phyloP scores from a whole-genome alignment of 305 asterid genomes.

The Fraxinus velutina region DNA sequence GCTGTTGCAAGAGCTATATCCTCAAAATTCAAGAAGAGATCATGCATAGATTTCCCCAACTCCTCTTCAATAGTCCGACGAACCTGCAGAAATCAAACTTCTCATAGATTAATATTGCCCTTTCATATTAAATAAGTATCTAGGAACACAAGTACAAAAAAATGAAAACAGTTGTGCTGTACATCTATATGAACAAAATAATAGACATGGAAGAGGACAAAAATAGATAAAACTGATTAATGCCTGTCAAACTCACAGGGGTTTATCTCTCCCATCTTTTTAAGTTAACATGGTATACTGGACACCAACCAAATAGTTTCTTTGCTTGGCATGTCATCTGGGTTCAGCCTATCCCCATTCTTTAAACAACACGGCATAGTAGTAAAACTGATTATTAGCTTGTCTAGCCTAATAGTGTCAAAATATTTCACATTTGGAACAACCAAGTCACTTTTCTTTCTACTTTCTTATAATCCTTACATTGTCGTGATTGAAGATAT shows the following conservation, averaged over 20 bases:
- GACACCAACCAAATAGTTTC: not conserved
- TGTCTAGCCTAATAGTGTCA: constrained; percentile 6
- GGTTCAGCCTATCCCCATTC: not conserved
- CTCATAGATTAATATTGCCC: constrained; percentile 16
- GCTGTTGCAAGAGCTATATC: constrained; percentile 87
- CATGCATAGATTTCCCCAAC: constrained; percentile 74
- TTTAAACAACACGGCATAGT: not conserved
- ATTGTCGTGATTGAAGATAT: not conserved
- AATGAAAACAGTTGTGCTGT: not conserved
- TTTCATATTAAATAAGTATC: constrained; percentile 20
- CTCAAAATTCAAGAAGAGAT: constrained; percentile 71
- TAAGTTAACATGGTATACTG: not conserved
- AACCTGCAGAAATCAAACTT: constrained; percentile 54
- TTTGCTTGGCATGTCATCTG: not conserved
- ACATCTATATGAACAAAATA: not conserved
- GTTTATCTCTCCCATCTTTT: not conserved
- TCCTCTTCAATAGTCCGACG: constrained; percentile 58
- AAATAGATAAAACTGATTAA: not conserved
- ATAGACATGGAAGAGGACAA: not conserved
- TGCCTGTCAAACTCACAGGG: not conserved
- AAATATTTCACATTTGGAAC: constrained; percentile 5
- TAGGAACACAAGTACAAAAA: constrained; percentile 18
- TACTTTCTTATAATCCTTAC: constrained; percentile 8
- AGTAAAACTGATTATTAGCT: constrained; percentile 19
- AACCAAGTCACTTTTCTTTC: constrained; percentile 10